phyloP scores from a whole-genome alignment of 306 rosid genomes.

The Acacia melanoxylon region DNA sequence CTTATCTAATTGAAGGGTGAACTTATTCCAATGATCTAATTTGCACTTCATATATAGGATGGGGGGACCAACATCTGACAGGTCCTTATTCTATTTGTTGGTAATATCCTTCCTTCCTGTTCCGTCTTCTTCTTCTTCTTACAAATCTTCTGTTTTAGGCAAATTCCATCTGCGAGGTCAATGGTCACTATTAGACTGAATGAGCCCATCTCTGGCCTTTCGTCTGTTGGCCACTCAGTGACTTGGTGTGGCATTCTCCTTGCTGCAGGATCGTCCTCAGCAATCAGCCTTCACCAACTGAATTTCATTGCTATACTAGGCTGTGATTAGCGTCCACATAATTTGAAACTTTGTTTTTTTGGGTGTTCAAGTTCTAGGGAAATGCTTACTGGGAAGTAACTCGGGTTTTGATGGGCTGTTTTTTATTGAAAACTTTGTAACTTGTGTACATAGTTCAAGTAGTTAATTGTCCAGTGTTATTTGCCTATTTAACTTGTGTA shows the following conservation, averaged over 20 bases:
- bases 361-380: not conserved
- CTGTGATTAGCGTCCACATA: not conserved
- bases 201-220: not conserved
- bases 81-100: not conserved
- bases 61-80: not conserved
- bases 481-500: not conserved
- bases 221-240: too few relatives aligned
- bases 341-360: not conserved
- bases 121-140: too few relatives aligned
- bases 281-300: not conserved
- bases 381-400: not conserved
- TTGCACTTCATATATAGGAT: constrained; percentile 24
- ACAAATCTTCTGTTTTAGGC: too few relatives aligned
- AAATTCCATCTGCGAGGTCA: too few relatives aligned
- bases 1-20: constrained; percentile 1
- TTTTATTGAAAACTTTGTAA: not conserved
- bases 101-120: not conserved
- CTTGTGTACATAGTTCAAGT: not conserved
- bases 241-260: not conserved
- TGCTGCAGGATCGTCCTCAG: not conserved
- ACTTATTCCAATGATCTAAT: not conserved
- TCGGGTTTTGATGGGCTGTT: not conserved
- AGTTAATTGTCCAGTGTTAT: not conserved
- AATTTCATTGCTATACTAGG: not conserved
- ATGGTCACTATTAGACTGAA: not conserved